Percentiles rank a stretch among this genome's conserved stretches.
These are phyloP conservation scores for Fusarium armeniacum DNA, from an alignment of 2,329 filamentous ascomycete genomes.

Conservation along the genomic window DNA sequence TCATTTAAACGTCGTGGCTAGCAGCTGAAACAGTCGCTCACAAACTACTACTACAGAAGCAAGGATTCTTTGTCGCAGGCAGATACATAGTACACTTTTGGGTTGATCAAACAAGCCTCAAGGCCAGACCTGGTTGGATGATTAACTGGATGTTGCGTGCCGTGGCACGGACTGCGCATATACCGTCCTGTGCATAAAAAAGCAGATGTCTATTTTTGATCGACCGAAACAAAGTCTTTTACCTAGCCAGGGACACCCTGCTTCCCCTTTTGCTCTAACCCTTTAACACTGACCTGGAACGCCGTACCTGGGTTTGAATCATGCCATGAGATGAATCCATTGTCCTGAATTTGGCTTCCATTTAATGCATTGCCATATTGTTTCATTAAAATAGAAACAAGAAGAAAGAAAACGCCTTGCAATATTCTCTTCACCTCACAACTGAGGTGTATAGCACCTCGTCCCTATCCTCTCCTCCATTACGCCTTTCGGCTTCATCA, in stretches of 20 bases:
- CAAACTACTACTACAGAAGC: conserved; percentile 20
- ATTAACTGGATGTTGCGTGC: conserved; percentile 14
- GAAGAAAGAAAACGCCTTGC: conserved; percentile 1
- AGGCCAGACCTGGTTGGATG: conserved; percentile 17
- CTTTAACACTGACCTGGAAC: conserved; percentile 38
- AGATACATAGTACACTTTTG: conserved; percentile 2
- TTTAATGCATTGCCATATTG: conserved; percentile 19
- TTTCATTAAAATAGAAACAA: conserved; percentile 26
- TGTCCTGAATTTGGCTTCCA: conserved; percentile 11
- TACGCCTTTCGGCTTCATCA: conserved; percentile 37
- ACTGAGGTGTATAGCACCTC: conserved; percentile 15
- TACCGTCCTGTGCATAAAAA: conserved; percentile 21
- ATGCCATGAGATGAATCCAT: conserved; percentile 25
- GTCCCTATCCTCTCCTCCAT: conserved; percentile 16
- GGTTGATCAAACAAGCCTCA: conserved; percentile 37
- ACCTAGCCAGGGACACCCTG: conserved; percentile 9
- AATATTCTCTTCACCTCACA: conserved; percentile 5
- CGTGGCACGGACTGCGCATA: conserved; percentile 10
- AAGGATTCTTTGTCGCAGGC: conserved; percentile 35
- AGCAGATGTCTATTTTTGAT: conserved; percentile 35
- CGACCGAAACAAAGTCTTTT: conserved; percentile 16
- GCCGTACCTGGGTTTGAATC: conserved; percentile 39
- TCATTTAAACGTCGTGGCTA: conserved; percentile 46
- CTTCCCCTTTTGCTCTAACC: conserved; percentile 16
- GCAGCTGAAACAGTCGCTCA: conserved; percentile 45